Evolutionary conservation across 2,329 filamentous ascomycete species (phyloP).

Genomic region (Stylonectria norvegica): DNA sequence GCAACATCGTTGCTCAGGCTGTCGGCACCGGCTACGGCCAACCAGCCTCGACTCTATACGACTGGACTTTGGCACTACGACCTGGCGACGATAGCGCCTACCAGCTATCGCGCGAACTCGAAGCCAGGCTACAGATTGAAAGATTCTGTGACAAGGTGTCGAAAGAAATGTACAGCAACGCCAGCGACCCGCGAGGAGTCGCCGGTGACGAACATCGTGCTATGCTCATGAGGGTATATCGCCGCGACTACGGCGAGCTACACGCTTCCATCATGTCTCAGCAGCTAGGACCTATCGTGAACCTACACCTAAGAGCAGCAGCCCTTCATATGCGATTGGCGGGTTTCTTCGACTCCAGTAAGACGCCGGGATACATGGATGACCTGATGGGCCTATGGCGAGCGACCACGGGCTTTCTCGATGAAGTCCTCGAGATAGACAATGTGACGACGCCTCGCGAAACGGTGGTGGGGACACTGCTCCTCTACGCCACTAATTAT

Average conservation of each 20-base stretch:
- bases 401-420: constrained; percentile 66
- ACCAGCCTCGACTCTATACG: constrained; percentile 73
- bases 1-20: constrained; percentile 78
- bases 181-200: constrained; percentile 67
- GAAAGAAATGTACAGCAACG: constrained; percentile 76
- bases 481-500: constrained; percentile 70
- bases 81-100: constrained; percentile 59
- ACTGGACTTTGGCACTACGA: constrained; percentile 65
- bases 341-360: constrained; percentile 77
- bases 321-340: constrained; percentile 72
- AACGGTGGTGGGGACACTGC: constrained; percentile 48
- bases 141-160: constrained; percentile 75
- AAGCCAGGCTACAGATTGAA: constrained; percentile 67
- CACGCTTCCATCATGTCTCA: constrained; percentile 58
- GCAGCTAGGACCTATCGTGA: constrained; percentile 55
- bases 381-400: constrained; percentile 75
- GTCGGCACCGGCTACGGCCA: constrained; percentile 82
- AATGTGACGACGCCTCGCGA: constrained; percentile 46
- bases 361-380: constrained; percentile 66
- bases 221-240: constrained; percentile 64
- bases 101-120: constrained; percentile 58
- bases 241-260: constrained; percentile 61
- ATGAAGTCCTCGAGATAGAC: constrained; percentile 57
- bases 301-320: constrained; percentile 69
- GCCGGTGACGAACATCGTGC: constrained; percentile 64